Evolutionary conservation across 148 eudicot species (phyloP).

Genomic region (Rhododendron simsii): DNA sequence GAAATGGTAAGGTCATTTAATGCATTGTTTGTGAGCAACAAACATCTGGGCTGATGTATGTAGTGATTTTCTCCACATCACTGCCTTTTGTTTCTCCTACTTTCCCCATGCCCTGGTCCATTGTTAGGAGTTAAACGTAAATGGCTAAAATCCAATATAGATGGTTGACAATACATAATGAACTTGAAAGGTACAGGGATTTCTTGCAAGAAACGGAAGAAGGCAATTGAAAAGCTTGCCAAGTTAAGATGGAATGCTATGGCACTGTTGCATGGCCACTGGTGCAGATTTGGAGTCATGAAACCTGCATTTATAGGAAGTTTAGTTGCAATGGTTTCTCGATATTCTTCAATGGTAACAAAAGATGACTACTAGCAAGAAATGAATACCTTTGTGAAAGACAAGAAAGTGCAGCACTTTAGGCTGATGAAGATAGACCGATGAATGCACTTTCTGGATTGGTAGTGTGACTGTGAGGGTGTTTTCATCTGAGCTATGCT

Average conservation of each 20-base stretch:
- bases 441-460: background rate
- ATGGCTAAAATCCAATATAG: background rate
- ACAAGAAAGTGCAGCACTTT: background rate
- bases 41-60: background rate
- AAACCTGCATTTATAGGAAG: background rate
- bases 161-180: background rate
- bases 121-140: background rate
- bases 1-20: conserved; percentile 57
- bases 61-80: background rate
- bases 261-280: background rate
- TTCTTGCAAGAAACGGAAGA: background rate
- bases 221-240: background rate
- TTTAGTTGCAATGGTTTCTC: background rate
- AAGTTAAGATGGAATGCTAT: background rate
- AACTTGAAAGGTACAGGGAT: background rate
- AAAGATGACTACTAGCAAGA: background rate
- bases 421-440: background rate
- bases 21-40: background rate
- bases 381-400: background rate
- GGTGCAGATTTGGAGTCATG: background rate
- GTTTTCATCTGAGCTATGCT: background rate
- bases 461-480: background rate
- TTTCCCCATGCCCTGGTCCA: background rate
- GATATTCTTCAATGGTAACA: background rate
- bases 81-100: background rate